Percentiles rank a stretch among this genome's conserved stretches.
These are phyloP conservation scores for Yamadazyma endophytica DNA, from an alignment of 805 yeast genomes.

Conservation along the genomic window DNA sequence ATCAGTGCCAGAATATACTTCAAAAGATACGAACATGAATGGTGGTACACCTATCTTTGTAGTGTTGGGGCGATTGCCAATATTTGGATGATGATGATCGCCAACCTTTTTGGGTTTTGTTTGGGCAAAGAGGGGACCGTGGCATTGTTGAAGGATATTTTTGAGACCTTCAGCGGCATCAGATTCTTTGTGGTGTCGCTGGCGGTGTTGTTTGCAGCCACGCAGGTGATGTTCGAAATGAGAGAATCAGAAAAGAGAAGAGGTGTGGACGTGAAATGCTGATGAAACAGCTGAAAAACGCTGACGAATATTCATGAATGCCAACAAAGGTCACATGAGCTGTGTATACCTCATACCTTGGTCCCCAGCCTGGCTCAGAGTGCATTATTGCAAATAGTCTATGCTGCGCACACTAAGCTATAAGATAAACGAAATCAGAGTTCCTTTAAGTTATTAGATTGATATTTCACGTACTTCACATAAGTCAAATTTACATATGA, in stretches of 20 bases:
- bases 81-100: slow-evolving; percentile 98
- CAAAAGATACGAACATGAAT: slow-evolving; percentile 35
- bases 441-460: too few relatives aligned
- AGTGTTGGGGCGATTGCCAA: slow-evolving; percentile 85
- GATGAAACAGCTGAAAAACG: slow-evolving; percentile 1
- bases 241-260: slow-evolving; percentile 81
- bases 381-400: too few relatives aligned
- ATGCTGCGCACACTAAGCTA: too few relatives aligned
- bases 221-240: slow-evolving; percentile 91
- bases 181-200: slow-evolving; percentile 60
- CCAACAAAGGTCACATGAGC: too few relatives aligned
- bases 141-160: slow-evolving; percentile 62
- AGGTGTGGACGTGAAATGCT: slow-evolving; percentile 82
- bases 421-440: too few relatives aligned
- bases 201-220: slow-evolving; percentile 70
- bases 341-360: too few relatives aligned
- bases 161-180: slow-evolving; percentile 67
- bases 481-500: too few relatives aligned
- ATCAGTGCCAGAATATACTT: slow-evolving; percentile 52
- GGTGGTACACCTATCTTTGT: slow-evolving; percentile 80
- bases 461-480: too few relatives aligned
- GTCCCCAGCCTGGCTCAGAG: too few relatives aligned
- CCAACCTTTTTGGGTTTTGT: slow-evolving; percentile 92
- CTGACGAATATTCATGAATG: too few relatives aligned
- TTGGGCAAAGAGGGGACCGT: slow-evolving; percentile 83